A percentile compares a stretch with the other conserved stretches of the same genome.
Conservation (phyloP, 768 basidiomycete genomes). For the Tylopilus balloui region DNA sequence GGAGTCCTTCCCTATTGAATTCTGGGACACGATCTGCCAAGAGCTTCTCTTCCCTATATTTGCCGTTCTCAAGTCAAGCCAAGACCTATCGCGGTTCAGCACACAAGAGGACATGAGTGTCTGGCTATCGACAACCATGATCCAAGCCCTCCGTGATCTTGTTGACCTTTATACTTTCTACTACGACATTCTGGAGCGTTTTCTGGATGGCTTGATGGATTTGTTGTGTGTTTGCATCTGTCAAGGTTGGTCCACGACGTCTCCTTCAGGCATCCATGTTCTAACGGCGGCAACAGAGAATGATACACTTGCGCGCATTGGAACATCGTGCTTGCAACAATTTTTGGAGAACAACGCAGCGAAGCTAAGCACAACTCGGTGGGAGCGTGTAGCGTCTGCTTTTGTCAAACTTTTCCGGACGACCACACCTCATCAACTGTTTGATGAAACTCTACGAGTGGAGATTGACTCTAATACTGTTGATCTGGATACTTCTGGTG, state of each 20-base stretch:
- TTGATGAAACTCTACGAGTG: conserved; percentile 85
- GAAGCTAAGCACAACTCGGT: conserved; percentile 77
- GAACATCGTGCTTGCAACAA: conserved; percentile 96
- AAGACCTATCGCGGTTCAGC: conserved; percentile 88
- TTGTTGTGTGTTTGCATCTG: conserved; percentile 95
- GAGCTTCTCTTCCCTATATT: conserved; percentile 98
- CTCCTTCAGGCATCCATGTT: neutral
- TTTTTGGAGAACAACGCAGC: conserved; percentile 88
- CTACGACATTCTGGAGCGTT: conserved; percentile 85
- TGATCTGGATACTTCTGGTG: conserved; percentile 50
- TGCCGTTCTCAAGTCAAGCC: conserved; percentile 87
- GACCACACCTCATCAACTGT: conserved; percentile 95
- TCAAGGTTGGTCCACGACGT: conserved; percentile 64
- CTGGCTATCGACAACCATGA: conserved; percentile 99
- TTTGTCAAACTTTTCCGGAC: conserved; percentile 97
- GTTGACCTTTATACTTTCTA: conserved; percentile 95
- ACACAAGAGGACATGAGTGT: conserved; percentile 99
- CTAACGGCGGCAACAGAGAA: conserved; percentile 60
- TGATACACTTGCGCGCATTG: conserved; percentile 94
- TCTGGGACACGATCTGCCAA: conserved; percentile 97
- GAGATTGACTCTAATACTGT: conserved; percentile 63
- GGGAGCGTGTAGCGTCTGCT: conserved; percentile 89
- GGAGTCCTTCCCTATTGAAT: conserved; percentile 76
- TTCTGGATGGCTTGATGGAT: conserved; percentile 90
- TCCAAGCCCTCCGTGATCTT: conserved; percentile 91